Evolutionary conservation across 1,284 basidiomycete genomes (phyloP).

Genomic region (Calocybe gambosa): DNA sequence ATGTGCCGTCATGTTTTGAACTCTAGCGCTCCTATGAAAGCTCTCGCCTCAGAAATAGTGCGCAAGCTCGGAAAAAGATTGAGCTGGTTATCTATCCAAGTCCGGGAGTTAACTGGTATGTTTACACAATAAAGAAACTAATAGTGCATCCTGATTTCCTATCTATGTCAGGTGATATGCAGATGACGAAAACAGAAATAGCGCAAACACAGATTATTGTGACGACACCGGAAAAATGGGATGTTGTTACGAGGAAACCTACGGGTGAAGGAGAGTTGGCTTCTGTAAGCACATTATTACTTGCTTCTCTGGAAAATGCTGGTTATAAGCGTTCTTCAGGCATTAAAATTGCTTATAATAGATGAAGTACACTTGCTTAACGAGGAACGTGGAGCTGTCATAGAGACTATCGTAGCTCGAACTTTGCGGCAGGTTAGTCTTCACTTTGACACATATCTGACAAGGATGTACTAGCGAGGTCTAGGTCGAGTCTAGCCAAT

Average conservation of each 20-base stretch:
- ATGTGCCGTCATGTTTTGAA: background rate
- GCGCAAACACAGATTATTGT: conserved; percentile 97
- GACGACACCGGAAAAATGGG: conserved; percentile 99
- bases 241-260: conserved; percentile 97
- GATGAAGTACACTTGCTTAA: conserved; percentile 98
- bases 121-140: background rate
- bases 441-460: background rate
- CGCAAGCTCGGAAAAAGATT: conserved; percentile 89
- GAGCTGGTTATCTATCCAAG: conserved; percentile 84
- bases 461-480: conserved; percentile 1
- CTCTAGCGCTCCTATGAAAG: conserved; percentile 93
- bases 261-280: conserved; percentile 95
- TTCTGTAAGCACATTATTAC: conserved; percentile 48
- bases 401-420: conserved; percentile 97
- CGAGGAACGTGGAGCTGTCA: conserved; percentile 97
- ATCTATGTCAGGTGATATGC: conserved; percentile 81
- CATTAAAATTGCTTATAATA: conserved; percentile 92
- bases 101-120: conserved; percentile 86
- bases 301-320: background rate
- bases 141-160: background rate
- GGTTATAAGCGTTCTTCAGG: conserved; percentile 38
- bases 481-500: conserved; percentile 94
- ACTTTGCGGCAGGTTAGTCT: conserved; percentile 78
- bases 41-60: conserved; percentile 92
- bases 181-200: conserved; percentile 91